A percentile compares a stretch with the other conserved stretches of the same genome.
phyloP scores from a whole-genome alignment of 2,329 filamentous ascomycete genomes.

The Akanthomyces muscarius region DNA sequence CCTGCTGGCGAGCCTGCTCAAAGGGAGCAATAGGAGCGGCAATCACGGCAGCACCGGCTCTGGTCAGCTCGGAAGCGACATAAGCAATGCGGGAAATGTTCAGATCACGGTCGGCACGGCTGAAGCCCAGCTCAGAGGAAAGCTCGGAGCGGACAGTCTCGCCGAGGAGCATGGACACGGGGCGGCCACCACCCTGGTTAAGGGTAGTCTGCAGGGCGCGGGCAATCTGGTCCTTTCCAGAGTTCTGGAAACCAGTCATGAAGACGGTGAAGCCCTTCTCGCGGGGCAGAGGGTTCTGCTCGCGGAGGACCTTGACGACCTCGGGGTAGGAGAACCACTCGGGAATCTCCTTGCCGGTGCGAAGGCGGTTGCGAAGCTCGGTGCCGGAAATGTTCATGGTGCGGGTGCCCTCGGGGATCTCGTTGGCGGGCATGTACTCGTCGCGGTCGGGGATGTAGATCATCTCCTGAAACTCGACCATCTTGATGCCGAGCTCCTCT shows the following conservation, averaged over 20 bases:
- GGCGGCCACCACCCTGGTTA: slow-evolving; percentile 95
- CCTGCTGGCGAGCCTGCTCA: slow-evolving; percentile 69
- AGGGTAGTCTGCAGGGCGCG: slow-evolving; percentile 94
- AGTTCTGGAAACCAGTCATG: slow-evolving; percentile 95
- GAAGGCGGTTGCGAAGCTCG: slow-evolving; percentile 87
- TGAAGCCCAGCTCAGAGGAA: slow-evolving; percentile 93
- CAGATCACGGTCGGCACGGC: slow-evolving; percentile 82
- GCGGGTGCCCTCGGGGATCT: slow-evolving; percentile 77
- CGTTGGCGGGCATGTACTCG: slow-evolving; percentile 90
- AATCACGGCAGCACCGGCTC: slow-evolving; percentile 89
- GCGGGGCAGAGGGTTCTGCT: slow-evolving; percentile 88
- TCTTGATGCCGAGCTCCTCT: slow-evolving; percentile 94
- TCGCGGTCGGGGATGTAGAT: slow-evolving; percentile 96
- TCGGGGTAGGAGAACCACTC: slow-evolving; percentile 99
- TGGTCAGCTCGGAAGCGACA: slow-evolving; percentile 90
- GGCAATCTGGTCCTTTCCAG: slow-evolving; percentile 93
- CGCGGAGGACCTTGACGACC: slow-evolving; percentile 91
- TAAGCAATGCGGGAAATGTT: slow-evolving; percentile 97
- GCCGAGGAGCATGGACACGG: slow-evolving; percentile 89
- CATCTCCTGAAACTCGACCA: slow-evolving; percentile 99
- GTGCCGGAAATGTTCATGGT: slow-evolving; percentile 85
- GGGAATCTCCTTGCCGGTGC: slow-evolving; percentile 89
- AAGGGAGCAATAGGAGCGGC: slow-evolving; percentile 95
- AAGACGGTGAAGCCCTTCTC: slow-evolving; percentile 98
- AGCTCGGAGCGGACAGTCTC: slow-evolving; percentile 94